Percentiles rank a stretch among this genome's conserved stretches.
Conservation (phyloP, 1,284 basidiomycete species). For the Volvariella volvacea region DNA sequence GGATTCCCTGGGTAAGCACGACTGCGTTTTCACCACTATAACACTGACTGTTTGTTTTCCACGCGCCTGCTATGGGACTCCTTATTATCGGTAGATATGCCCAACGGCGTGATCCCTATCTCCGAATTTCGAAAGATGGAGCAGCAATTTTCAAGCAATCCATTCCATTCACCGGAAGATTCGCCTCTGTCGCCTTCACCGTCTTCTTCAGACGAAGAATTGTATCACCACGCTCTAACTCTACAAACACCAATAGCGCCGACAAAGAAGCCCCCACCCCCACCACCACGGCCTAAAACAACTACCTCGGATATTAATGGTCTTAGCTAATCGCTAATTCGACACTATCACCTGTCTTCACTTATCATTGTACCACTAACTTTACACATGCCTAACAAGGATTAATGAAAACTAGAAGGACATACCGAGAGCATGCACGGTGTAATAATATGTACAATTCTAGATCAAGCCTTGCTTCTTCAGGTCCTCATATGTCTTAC, state of each 20-base stretch:
- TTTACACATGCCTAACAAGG: neutral
- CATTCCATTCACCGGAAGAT: constrained; percentile 60
- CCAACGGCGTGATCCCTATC: constrained; percentile 56
- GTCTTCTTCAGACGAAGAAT: constrained; percentile 75
- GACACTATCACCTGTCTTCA: neutral
- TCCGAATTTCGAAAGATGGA: constrained; percentile 30
- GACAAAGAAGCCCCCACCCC: constrained; percentile 24
- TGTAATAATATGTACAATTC: neutral
- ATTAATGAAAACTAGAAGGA: neutral
- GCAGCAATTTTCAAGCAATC: constrained; percentile 40
- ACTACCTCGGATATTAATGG: neutral
- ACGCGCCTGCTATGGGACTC: neutral
- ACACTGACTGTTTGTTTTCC: neutral
- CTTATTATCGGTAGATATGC: constrained; percentile 39
- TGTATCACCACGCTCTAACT: constrained; percentile 63
- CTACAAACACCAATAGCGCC: constrained; percentile 56
- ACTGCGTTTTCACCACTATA: too few relatives aligned
- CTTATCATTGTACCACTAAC: too few relatives aligned
- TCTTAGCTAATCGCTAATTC: constrained; percentile 8
- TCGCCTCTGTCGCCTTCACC: constrained; percentile 66
- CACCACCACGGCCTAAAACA: constrained; percentile 28
- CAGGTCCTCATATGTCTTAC: constrained; percentile 86
- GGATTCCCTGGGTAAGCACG: constrained; percentile 53
- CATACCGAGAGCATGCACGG: neutral
- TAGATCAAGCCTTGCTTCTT: constrained; percentile 88